Percentiles rank a stretch among this genome's conserved stretches.
phyloP scores from a whole-genome alignment of 2,329 filamentous ascomycete genomes.

The Scleromitrula shiraiana region DNA sequence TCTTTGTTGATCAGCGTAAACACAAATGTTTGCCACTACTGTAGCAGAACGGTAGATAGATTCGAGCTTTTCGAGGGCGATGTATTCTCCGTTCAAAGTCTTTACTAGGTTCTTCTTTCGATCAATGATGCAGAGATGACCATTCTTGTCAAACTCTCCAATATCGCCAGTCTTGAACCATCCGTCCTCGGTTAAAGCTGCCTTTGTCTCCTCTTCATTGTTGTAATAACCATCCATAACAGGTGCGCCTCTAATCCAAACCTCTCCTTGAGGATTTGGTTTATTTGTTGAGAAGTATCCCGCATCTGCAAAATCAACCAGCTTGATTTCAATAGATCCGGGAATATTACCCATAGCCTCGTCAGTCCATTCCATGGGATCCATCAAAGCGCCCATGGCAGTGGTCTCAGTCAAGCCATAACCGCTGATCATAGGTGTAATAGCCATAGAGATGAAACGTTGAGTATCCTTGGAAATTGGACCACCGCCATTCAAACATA shows the following conservation, averaged over 20 bases:
- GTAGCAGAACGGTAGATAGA: slow-evolving; percentile 75
- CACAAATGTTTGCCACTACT: slow-evolving; percentile 80
- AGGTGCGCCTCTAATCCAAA: slow-evolving; percentile 73
- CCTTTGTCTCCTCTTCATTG: slow-evolving; percentile 59
- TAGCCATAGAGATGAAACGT: slow-evolving; percentile 82
- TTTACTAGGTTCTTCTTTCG: slow-evolving; percentile 26
- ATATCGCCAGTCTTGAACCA: slow-evolving; percentile 92
- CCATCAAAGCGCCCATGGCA: slow-evolving; percentile 73
- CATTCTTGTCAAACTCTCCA: slow-evolving; percentile 65
- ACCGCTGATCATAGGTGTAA: slow-evolving; percentile 89
- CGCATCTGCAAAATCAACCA: slow-evolving; percentile 85
- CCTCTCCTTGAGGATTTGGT: slow-evolving; percentile 79
- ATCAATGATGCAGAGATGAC: slow-evolving; percentile 87
- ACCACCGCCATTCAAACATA: slow-evolving; percentile 91
- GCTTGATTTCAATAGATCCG: slow-evolving; percentile 75
- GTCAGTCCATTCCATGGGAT: slow-evolving; percentile 77
- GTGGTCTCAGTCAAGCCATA: slow-evolving; percentile 94
- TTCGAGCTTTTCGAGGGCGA: slow-evolving; percentile 93
- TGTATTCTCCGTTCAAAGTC: slow-evolving; percentile 91
- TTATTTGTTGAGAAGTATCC: slow-evolving; percentile 65
- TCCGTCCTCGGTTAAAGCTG: slow-evolving; percentile 66
- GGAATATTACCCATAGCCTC: slow-evolving; percentile 71
- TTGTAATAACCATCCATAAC: slow-evolving; percentile 76
- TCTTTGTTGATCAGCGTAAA: slow-evolving; percentile 70
- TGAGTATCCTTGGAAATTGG: slow-evolving; percentile 83